Evolutionary conservation across 192 early-diverging fungal species (phyloP), one percentile per base, ranked within the genome.

Genomic region (Coemansia sp.): DNA sequence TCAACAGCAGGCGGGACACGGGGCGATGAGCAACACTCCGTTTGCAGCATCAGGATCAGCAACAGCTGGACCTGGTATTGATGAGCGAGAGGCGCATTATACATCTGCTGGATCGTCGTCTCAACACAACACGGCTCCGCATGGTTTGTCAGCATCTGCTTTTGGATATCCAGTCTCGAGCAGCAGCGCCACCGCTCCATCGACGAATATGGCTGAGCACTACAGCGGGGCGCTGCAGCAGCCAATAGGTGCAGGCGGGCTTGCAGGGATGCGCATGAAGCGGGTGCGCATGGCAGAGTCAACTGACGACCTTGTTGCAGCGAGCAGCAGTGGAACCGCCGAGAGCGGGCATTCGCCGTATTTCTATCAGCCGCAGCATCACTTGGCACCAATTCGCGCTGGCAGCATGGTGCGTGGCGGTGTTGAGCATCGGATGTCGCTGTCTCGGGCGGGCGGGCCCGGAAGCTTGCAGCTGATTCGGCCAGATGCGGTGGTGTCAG

Each of bases 101-200:
- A 55, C 61, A 29, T 37, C 47, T 29, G 53, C 56, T 49, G 43
- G 60, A 69, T 62, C 60, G 19, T 37, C 49, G 38, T 22, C 32
- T 9, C 54, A 27, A 39, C 55, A 5, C 2, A 60, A 39, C 10
- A 15, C 12, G 51, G 50, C 12, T 35, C 35, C 61, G 51, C 61
- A 63, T 63, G 61, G 50, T n/a, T 19, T 55, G 49, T 54, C 50
- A 48, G 61, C 52, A 19, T 41, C 51, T 9, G 39, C 48, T 43
- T 59, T 56, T 51, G 61, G 56, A 38, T 41, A 58, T 11, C 2
- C 17, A 11, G 56, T 10, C 19, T 12, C 38, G 2, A 21, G 17
- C 22, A 22, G 58, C n/a, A 52, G 58, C 72, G 72, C 72, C 72
- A 73, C 72, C 17, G 56, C 56, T 35, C 21, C 58, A 37, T 63